phyloP scores from a whole-genome alignment of 2,329 filamentous ascomycete genomes.

The Scedosporium minutisporum region DNA sequence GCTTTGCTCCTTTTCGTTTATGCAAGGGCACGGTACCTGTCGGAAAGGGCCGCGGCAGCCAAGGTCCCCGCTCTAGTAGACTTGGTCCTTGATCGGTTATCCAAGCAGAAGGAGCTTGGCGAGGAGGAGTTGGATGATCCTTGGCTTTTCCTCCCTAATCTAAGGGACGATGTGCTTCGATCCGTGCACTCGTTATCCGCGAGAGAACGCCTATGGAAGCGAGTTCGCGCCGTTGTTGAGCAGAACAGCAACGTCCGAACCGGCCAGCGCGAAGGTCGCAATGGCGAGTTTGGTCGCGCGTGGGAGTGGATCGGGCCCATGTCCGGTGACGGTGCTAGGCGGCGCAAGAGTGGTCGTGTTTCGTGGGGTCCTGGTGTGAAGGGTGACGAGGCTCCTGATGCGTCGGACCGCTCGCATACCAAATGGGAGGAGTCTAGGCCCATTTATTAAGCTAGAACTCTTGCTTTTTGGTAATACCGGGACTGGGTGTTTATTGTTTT shows the following conservation, averaged over 20 bases:
- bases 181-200: conserved; percentile 68
- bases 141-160: conserved; percentile 78
- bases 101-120: conserved; percentile 74
- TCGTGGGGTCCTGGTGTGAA: conserved; percentile 33
- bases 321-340: conserved; percentile 31
- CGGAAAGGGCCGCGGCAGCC: conserved; percentile 54
- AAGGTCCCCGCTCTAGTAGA: conserved; percentile 77
- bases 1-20: conserved; percentile 47
- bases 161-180: conserved; percentile 83
- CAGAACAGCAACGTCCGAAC: conserved; percentile 86
- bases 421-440: conserved; percentile 34
- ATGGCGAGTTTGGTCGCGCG: conserved; percentile 54
- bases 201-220: conserved; percentile 74
- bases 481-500: conserved; percentile 8
- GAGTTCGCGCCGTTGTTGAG: conserved; percentile 77
- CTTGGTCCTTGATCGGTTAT: conserved; percentile 73
- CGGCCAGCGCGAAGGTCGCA: conserved; percentile 56
- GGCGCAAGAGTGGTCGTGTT: conserved; percentile 42
- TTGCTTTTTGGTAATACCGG: not conserved
- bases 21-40: conserved; percentile 51
- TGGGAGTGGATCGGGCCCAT: conserved; percentile 63
- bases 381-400: conserved; percentile 18
- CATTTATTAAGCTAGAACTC: conserved; percentile 23
- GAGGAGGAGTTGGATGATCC: conserved; percentile 58
- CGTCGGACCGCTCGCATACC: conserved; percentile 11